Conservation (phyloP, 2,329 filamentous ascomycete genomes). For the Curvularia lunata region DNA sequence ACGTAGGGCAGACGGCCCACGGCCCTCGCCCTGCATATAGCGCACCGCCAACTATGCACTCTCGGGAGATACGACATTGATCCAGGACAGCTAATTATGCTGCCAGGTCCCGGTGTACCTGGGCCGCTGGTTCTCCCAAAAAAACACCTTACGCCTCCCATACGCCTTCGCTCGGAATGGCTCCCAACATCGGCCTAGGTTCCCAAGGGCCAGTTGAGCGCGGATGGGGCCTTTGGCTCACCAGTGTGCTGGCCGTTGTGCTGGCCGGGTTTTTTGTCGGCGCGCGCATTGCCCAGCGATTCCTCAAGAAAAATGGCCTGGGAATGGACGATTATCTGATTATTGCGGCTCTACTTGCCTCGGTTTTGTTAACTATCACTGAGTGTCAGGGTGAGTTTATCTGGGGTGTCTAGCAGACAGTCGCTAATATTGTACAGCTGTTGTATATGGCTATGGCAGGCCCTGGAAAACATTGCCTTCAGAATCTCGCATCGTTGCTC, state of each 20-base stretch:
- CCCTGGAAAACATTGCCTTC: conserved; percentile 22
- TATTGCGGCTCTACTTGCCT: conserved; percentile 27
- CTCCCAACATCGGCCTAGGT: conserved; percentile 32
- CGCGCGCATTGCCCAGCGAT: conserved; percentile 26
- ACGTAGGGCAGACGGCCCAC: background rate
- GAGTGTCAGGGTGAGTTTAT: conserved; percentile 31
- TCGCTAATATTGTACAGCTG: conserved; percentile 20
- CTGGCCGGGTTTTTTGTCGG: conserved; percentile 27
- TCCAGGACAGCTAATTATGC: conserved; percentile 5
- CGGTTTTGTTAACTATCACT: conserved; percentile 28
- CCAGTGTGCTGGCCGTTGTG: conserved; percentile 29
- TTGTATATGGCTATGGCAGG: conserved; percentile 32
- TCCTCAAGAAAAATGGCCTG: conserved; percentile 24
- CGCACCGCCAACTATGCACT: background rate
- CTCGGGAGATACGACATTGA: background rate
- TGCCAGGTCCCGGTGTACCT: conserved; percentile 5
- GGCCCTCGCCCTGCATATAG: conserved; percentile 2
- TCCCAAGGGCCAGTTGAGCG: conserved; percentile 28
- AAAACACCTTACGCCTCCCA: background rate
- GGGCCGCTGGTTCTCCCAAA: background rate
- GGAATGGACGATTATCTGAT: conserved; percentile 35
- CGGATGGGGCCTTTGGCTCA: conserved; percentile 33
- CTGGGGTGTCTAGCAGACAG: background rate
- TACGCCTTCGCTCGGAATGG: conserved; percentile 19
- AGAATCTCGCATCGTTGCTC: conserved; percentile 24